These are phyloP conservation scores for Jatropha podagrica DNA, from an alignment of 441 rosid genomes.

Conservation along the genomic window DNA sequence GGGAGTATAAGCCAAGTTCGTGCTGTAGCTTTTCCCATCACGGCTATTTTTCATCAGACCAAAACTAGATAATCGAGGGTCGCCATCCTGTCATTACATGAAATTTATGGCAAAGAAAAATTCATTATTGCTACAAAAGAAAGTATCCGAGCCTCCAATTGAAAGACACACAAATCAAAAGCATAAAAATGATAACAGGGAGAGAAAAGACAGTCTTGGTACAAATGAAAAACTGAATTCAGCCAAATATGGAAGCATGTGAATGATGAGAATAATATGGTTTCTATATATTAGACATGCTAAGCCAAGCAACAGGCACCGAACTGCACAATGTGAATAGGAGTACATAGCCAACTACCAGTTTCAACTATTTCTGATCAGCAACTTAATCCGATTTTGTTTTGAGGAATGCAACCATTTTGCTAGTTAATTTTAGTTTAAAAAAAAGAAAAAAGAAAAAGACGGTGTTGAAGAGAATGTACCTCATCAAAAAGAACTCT, in stretches of 20 bases:
- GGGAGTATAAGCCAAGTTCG: constrained; percentile 95
- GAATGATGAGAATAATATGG: no score
- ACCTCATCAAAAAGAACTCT: constrained; percentile 59
- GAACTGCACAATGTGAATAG: no score
- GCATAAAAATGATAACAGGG: neutral
- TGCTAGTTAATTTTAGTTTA: neutral
- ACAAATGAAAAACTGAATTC: no score
- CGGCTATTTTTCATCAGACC: constrained; percentile 96
- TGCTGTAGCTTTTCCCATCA: constrained; percentile 95
- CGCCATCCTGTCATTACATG: constrained; percentile 59
- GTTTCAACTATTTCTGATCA: neutral
- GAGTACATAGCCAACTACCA: neutral
- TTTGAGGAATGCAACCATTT: neutral
- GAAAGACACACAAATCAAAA: neutral
- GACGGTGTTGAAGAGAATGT: neutral
- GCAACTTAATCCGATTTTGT: neutral
- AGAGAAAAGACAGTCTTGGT: neutral
- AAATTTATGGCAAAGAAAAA: neutral
- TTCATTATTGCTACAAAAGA: neutral
- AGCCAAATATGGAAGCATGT: no score
- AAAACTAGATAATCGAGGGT: constrained; percentile 90
- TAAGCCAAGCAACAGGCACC: neutral
- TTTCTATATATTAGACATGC: no score
- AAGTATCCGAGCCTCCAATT: neutral
- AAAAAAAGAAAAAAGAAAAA: neutral